Evolutionary conservation across 169 alveolate species (phyloP).

Genomic region (Eimeria necatrix): DNA sequence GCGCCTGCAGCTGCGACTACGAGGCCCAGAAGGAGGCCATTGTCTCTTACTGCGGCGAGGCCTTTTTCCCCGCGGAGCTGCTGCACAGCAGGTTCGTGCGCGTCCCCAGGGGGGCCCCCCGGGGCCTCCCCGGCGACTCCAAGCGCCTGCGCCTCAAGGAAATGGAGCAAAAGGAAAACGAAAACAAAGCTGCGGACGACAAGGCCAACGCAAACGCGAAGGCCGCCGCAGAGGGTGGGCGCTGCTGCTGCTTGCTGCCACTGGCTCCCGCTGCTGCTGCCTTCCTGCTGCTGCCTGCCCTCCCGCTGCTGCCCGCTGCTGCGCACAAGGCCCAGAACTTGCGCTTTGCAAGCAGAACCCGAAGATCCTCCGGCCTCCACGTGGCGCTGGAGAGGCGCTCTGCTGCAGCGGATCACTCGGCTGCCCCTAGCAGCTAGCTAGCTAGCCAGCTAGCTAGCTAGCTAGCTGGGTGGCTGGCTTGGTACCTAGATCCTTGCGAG

Average conservation of each 20-base stretch:
- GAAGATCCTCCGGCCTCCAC: too few relatives aligned
- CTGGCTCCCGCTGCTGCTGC: not conserved
- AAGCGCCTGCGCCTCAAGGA: conserved; percentile 69
- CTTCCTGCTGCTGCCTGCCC: not conserved
- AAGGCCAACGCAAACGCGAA: conserved; percentile 34
- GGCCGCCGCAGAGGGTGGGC: conserved; percentile 60
- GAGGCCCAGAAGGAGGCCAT: conserved; percentile 77
- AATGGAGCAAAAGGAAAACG: conserved; percentile 80
- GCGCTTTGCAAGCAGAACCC: too few relatives aligned
- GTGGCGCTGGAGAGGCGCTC: not conserved
- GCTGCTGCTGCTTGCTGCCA: conserved; percentile 26
- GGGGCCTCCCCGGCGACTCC: conserved; percentile 36
- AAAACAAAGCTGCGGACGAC: conserved; percentile 70
- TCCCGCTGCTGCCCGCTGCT: not conserved
- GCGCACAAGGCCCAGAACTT: not conserved
- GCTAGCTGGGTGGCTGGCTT: too few relatives aligned
- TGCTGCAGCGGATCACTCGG: not conserved
- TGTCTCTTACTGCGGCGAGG: conserved; percentile 59
- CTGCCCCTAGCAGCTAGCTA: not conserved
- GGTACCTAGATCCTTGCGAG: too few relatives aligned
- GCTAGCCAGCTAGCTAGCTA: too few relatives aligned
- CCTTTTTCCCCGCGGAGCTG: conserved; percentile 74
- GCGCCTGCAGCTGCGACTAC: not conserved
- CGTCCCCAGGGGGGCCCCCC: conserved; percentile 34
- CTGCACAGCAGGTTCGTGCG: conserved; percentile 63